Base-by-base conservation (phyloP, 768 basidiomycete genomes). In the Pleurotus platypus region DNA sequence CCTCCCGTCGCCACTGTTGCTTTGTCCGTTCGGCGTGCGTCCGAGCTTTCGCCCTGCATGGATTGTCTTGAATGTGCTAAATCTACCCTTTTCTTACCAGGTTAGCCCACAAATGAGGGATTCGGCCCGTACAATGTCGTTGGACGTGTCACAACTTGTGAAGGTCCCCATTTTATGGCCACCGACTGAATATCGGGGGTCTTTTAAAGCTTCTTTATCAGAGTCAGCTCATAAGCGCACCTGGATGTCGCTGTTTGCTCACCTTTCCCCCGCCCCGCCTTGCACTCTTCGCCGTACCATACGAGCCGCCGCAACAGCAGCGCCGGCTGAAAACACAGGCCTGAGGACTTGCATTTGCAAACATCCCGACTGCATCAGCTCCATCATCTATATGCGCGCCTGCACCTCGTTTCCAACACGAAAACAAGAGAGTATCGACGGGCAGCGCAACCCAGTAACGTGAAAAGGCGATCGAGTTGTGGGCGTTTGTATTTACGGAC, bases 401-500 rank as follows among this genome's bases (percentile, higher is more conserved):
- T 42, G 51, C 39, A 54, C 22, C 51, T 54, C 24, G 51, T 54
- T 42, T 37, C 39, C 38, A 40, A 42, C 13, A 54, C 51, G 51
- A 42, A 42, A 42, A 54, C 51, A 54, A 54, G 37, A 39, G 6
- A 54, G 15, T 37, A 18, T 50, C 35, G n/a, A 38, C 51, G 51
- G n/a, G 35, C 20, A 27, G 15, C 20, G 27, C 49, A 30, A 35
- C 11, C 38, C 42, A 3, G 38, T 5, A 22, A 40, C 51, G 24
- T 50, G 49, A 50, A 35, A 38, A 8, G 39, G 51, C 51, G 51
- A 18, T 30, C 27, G 16, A 54, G 38, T 54, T 54, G 51, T 54
- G 51, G 51, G 51, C 51, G 51, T 54, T 54, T 54, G 51, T 54
- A 54, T 54, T 54, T 54, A 11, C 39, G 15, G 39, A 20, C 15